Evolutionary conservation across 331 rosid species (phyloP).

Genomic region (Cydonia oblonga): DNA sequence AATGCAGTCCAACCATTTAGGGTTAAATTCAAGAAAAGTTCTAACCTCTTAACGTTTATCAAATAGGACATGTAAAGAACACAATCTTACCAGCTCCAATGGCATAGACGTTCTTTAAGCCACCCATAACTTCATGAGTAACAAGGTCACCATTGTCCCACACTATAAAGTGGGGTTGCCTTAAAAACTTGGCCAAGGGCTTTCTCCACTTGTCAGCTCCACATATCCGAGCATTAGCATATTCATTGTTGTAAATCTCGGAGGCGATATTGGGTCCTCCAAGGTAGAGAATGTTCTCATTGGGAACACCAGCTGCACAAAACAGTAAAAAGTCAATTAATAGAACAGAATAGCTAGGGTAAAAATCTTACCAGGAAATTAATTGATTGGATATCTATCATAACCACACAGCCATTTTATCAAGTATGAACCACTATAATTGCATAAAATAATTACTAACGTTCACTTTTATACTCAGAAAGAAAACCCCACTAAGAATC

Average conservation of each 20-base stretch:
- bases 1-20: background rate
- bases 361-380: background rate
- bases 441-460: background rate
- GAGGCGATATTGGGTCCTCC: constrained; percentile 97
- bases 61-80: background rate
- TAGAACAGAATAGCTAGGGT: background rate
- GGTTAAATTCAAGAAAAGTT: background rate
- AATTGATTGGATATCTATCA: background rate
- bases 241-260: constrained; percentile 80
- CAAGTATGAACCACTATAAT: background rate
- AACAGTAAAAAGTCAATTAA: background rate
- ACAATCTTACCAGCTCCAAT: constrained; percentile 76
- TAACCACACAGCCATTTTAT: background rate
- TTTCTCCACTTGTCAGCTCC: constrained; percentile 93
- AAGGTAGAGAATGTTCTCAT: constrained; percentile 76
- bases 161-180: constrained; percentile 76
- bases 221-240: constrained; percentile 90
- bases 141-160: constrained; percentile 96
- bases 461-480: too few relatives aligned
- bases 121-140: constrained; percentile 97
- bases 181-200: constrained; percentile 67
- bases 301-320: constrained; percentile 64
- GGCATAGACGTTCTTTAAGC: constrained; percentile 89
- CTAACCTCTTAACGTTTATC: background rate
- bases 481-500: background rate